These are phyloP conservation scores for Ganoderma resinaceum DNA, from an alignment of 1,284 basidiomycete genomes.

Conservation along the genomic window DNA sequence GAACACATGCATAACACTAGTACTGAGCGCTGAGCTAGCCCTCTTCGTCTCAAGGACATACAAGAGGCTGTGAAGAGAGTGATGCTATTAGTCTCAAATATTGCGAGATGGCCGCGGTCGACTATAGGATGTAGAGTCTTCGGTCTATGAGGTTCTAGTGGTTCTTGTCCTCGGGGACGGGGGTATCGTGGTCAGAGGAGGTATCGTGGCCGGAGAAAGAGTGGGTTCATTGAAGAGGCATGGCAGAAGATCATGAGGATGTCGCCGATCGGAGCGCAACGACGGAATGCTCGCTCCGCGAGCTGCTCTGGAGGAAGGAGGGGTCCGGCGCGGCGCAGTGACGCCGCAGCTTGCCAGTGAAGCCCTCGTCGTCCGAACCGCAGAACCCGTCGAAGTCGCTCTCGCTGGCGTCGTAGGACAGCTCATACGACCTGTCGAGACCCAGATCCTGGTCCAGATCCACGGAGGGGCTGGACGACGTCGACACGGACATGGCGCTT, in stretches of 20 bases:
- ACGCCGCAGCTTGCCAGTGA: not conserved
- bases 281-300: not conserved
- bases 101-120: not conserved
- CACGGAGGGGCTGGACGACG: not conserved
- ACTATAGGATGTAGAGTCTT: not conserved
- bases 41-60: constrained; percentile 6
- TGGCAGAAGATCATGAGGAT: not conserved
- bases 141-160: not conserved
- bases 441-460: not conserved
- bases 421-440: not conserved
- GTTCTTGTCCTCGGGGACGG: not conserved
- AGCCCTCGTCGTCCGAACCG: not conserved
- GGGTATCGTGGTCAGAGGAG: not conserved
- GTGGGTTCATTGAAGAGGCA: not conserved
- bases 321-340: not conserved
- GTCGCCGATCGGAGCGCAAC: not conserved
- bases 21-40: not conserved
- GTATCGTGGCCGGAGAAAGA: not conserved
- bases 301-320: not conserved
- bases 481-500: not conserved
- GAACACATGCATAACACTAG: not conserved
- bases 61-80: not conserved
- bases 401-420: constrained; percentile 6
- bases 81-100: not conserved
- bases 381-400: not conserved